A percentile compares a stretch with the other conserved stretches of the same genome.
These are phyloP conservation scores for Coniochaeta pulveracea DNA, from an alignment of 2,329 filamentous ascomycete genomes.

Conservation along the genomic window DNA sequence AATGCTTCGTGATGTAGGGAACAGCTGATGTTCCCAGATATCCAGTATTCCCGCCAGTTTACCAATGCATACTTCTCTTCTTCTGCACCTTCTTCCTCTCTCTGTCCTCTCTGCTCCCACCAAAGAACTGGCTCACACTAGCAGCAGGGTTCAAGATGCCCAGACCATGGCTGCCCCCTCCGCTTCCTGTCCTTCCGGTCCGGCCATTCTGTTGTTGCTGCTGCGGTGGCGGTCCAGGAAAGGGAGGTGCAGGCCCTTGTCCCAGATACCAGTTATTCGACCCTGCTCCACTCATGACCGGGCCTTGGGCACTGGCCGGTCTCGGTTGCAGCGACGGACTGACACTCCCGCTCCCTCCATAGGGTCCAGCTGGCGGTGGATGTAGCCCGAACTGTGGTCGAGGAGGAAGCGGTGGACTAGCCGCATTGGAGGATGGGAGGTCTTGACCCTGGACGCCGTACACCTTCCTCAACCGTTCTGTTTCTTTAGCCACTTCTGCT, in stretches of 20 bases:
- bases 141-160: slow-evolving; percentile 10
- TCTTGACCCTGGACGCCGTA: slow-evolving; percentile 50
- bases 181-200: slow-evolving; percentile 2
- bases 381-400: slow-evolving; percentile 20
- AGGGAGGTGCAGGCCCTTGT: slow-evolving; percentile 9
- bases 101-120: slow-evolving; percentile 11
- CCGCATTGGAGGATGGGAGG: slow-evolving; percentile 16
- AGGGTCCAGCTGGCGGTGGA: slow-evolving; percentile 13
- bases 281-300: no score
- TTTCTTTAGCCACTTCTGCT: slow-evolving; percentile 63
- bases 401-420: slow-evolving; percentile 9
- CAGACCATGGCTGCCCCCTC: slow-evolving; percentile 1
- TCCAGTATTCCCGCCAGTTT: no score
- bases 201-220: slow-evolving; percentile 10
- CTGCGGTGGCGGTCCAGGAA: slow-evolving; percentile 11
- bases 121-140: slow-evolving; percentile 13
- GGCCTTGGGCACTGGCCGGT: slow-evolving; percentile 38
- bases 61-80: slow-evolving; percentile 24
- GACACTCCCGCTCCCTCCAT: slow-evolving; percentile 1
- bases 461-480: slow-evolving; percentile 60
- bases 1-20: no score
- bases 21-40: no score
- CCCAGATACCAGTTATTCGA: slow-evolving; percentile 20
- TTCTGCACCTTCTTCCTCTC: slow-evolving; percentile 18
- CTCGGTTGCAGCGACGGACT: slow-evolving; percentile 23